phyloP scores from a whole-genome alignment of 768 basidiomycete genomes.

The Paxillus ammoniavirescens region DNA sequence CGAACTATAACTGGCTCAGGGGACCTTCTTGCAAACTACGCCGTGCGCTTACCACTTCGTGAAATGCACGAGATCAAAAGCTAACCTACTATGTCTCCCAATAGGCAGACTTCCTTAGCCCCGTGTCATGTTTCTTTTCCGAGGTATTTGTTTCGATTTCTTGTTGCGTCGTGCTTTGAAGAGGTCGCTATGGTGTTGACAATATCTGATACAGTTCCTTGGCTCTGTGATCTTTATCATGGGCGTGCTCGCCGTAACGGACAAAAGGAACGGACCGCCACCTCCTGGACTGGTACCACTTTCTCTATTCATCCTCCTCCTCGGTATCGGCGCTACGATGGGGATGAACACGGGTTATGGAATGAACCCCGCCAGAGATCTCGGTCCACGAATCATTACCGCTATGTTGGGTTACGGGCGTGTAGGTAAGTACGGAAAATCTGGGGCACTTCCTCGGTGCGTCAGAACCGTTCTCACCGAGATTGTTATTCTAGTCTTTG shows the following conservation, averaged over 20 bases:
- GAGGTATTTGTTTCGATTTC: constrained; percentile 26
- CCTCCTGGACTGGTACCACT: constrained; percentile 52
- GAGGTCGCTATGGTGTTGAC: neutral
- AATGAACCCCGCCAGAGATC: constrained; percentile 64
- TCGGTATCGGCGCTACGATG: constrained; percentile 52
- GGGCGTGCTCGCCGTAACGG: constrained; percentile 50
- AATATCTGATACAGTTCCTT: constrained; percentile 40
- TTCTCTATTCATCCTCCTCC: constrained; percentile 50
- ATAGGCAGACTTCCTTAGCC: constrained; percentile 36
- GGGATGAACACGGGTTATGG: constrained; percentile 64
- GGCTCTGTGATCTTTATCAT: constrained; percentile 52
- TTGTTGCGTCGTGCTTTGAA: neutral
- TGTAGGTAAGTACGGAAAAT: constrained; percentile 12
- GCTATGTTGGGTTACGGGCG: constrained; percentile 64
- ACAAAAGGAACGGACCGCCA: constrained; percentile 47
- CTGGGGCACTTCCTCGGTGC: constrained; percentile 14
- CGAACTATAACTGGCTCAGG: constrained; percentile 53
- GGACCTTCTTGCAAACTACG: constrained; percentile 53
- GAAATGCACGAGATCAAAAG: neutral
- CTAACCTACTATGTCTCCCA: neutral
- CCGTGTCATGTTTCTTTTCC: constrained; percentile 42
- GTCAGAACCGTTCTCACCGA: neutral
- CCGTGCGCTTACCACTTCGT: constrained; percentile 35
- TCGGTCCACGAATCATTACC: constrained; percentile 61
- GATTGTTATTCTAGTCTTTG: constrained; percentile 7